Evolutionary conservation across 495 filamentous ascomycete genomes (phyloP), one percentile per base, ranked within the genome.

Genomic region (Aspergillus egyptiacus): DNA sequence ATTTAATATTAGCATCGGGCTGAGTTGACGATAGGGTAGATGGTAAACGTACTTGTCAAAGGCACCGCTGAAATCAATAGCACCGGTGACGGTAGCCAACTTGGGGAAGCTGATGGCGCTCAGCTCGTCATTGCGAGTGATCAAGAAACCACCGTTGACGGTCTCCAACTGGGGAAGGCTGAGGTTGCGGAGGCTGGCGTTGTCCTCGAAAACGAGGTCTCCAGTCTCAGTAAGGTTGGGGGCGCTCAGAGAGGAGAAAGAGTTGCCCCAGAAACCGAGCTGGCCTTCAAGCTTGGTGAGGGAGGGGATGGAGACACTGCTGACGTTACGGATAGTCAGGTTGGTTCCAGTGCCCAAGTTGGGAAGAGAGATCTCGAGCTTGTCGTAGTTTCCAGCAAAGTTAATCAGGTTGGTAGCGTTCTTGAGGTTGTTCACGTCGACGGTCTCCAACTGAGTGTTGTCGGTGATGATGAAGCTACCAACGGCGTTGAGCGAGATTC

Each of bases 251-350:
- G 64, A 68, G 34, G 61, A 50, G 69, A 97, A 83, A 64, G 72
- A 78, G 78, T 87, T 90, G 51, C 80, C 82, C 72, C 86, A 87
- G 69, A 97, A 87, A 50, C 85, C 85, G 58, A 95, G 75, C 41
- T 89, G 85, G 58, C 84, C 80, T 62, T 86, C 89, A 43, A 95
- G 79, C 24, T 71, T 72, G 52, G 76, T 61, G 32, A 99, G 82
- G n/a, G 86, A 84, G 13, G 93, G 93, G 27, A 91, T 68, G 15
- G 66, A 73, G 64, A 96, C 73, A 34, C 67, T 73, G 54, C 82
- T 82, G 71, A 87, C 83, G 73, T 96, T 91, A 66, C 83, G 78
- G 72, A 96, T 83, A 45, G 88, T 91, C 76, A 96, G 82, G 77
- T 95, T 89, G 63, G 70, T 77, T 46, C 84, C 89, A 70, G 76